Evolutionary conservation across 2,329 filamentous ascomycete genomes (phyloP), one percentile per base, ranked within the genome.

Genomic region (Biscogniauxia marginata): DNA sequence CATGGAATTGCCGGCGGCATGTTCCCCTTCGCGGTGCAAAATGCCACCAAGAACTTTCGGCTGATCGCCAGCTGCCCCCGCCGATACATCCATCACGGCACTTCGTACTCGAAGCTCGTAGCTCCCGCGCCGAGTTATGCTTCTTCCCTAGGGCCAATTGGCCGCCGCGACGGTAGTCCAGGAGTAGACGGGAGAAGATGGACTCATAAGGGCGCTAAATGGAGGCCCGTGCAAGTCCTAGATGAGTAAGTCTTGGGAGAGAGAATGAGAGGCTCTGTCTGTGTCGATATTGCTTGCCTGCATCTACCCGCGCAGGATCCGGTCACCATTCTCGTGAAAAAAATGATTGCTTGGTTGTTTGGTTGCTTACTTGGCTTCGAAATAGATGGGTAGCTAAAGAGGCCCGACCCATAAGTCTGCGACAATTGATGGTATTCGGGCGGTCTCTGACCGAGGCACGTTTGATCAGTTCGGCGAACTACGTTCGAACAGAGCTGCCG

Each of bases 371-470:
- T 34, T 54, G 21, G 46, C 34, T 20, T 7, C 49, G n/a, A 48
- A 56, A 46, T 65, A 96, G 92, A 80, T 98, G 93, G 92, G 93
- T 97, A 52, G 88, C 90, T 61, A 90, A 89, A 68, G 91, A 96
- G 71, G 93, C 93, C 49, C 85, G 92, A 52, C 95, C 95, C n/a
- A 97, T 99, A 71, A 96, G 91, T 76, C 78, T 99, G 67, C 89
- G 95, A 56, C 95, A 98, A 75, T 84, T 99, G 67, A 98, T 96
- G 77, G 96, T 98, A 68, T 99, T 98, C 74, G 95, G 95, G 24
- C 88, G 95, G 49, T 96, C 93, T 20, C 77, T 99, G 70, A 97
- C 93, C 49, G 93, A 98, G 75, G 82, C 86, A 51, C 88, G 96
- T 56, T 82, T 99, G 59, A 84, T 99, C 65, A 93, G 90, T 75